Base-by-base conservation (phyloP, 2,329 filamentous ascomycete species). In the Amauroascus verrucosus region DNA sequence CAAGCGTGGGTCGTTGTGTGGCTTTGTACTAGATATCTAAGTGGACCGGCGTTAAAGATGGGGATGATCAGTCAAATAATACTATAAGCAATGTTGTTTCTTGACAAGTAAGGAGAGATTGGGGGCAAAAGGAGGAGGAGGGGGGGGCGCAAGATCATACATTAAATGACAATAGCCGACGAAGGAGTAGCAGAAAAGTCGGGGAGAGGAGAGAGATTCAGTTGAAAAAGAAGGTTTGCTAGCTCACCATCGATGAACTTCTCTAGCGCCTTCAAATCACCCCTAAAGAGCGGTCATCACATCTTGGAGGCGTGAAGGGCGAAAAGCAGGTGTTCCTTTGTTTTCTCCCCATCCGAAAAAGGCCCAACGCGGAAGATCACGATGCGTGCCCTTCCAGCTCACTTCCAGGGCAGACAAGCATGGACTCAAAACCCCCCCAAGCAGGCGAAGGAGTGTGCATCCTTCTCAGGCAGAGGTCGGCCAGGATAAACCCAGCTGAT, bases 211-310 rank as follows among this genome's bases (percentile, higher is more conserved):
- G 38, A 40, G 20, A 47, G 18, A 32, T 32, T 18, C 45, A 37
- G n/a, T 26, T 33, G 11, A 18, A 11, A 18, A 48, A 48, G 33
- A 37, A 48, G 46, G 46, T 48, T 48, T 48, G 32, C 35, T 48
- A 48, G 46, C 32, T 37, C n/a, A 30, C 13, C 7, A 26, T 38
- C 46, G 33, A 48, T 24, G 20, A 2, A 16, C 35, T 38, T 24
- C 46, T 38, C 9, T 40, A 48, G 46, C 46, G 46, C 33, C 16
- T 45, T 16, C 41, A 28, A 16, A 16, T 14, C 8, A 22, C 14
- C 41, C 5, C n/a, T n/a, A n/a, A n/a, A n/a, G n/a, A n/a, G n/a
- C n/a, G n/a, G n/a, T n/a, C n/a, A n/a, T n/a, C n/a, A n/a, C n/a
- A n/a, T n/a, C n/a, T n/a, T n/a, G n/a, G 4, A 9, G 14, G 35